Evolutionary conservation across 169 alveolate species (phyloP).

Genomic region (Plasmodium knowlesi): DNA sequence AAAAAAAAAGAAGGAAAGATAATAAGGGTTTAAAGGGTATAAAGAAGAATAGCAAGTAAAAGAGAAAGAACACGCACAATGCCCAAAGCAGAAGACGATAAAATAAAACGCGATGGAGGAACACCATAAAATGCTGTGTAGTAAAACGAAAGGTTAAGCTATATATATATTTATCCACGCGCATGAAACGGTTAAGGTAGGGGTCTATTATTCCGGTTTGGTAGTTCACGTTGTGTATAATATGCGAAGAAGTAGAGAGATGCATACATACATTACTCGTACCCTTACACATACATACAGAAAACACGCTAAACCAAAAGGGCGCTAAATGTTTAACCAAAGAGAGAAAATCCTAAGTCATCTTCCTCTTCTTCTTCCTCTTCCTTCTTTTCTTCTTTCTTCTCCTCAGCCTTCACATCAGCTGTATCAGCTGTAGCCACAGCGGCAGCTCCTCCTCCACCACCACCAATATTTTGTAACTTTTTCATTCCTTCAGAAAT

Average conservation of each 20-base stretch:
- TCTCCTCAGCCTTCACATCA: constrained; percentile 76
- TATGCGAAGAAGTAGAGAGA: neutral
- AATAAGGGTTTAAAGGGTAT: neutral
- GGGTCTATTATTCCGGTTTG: neutral
- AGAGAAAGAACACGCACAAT: neutral
- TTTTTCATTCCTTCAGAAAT: constrained; percentile 81
- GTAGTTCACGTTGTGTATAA: neutral
- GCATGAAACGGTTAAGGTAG: neutral
- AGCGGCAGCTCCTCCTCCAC: constrained; percentile 81
- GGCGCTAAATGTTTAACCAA: constrained; percentile 75
- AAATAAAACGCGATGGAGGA: neutral
- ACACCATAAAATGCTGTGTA: neutral
- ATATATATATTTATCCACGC: neutral
- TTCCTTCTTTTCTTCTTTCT: constrained; percentile 81
- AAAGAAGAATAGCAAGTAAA: neutral
- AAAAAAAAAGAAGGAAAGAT: too few species aligned
- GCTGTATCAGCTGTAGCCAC: constrained; percentile 78
- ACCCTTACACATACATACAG: neutral
- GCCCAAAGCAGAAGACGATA: neutral
- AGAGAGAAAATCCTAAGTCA: constrained; percentile 87
- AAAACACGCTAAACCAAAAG: neutral
- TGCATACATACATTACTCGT: neutral
- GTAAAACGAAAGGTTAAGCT: neutral
- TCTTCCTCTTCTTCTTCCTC: constrained; percentile 86
- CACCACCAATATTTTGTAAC: constrained; percentile 82